Evolutionary conservation across 306 rosid species (phyloP).

Genomic region (Sphenostylis stenocarpa): DNA sequence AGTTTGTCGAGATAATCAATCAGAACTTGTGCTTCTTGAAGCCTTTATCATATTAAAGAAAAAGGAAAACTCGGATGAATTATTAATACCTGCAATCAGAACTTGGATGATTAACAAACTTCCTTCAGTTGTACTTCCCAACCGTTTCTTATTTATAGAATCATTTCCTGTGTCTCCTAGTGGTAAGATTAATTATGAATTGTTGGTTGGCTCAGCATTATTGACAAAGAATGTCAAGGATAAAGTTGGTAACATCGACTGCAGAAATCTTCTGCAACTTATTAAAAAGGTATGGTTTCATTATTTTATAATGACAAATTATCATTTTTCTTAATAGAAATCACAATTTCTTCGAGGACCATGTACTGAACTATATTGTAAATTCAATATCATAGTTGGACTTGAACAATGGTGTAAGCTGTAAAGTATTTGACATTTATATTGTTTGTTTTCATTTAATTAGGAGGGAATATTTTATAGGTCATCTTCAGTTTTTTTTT

Average conservation of each 20-base stretch:
- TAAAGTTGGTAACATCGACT: slow-evolving; percentile 40
- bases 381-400: slow-evolving; percentile 15
- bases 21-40: slow-evolving; percentile 48
- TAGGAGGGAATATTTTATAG: neutral
- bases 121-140: slow-evolving; percentile 64
- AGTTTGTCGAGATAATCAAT: slow-evolving; percentile 47
- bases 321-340: slow-evolving; percentile 6
- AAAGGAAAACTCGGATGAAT: slow-evolving; percentile 43
- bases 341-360: slow-evolving; percentile 14
- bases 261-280: slow-evolving; percentile 54
- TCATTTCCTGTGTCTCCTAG: slow-evolving; percentile 70
- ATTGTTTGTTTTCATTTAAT: neutral
- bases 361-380: slow-evolving; percentile 1
- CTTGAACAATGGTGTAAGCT: slow-evolving; percentile 1
- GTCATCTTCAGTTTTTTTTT: neutral
- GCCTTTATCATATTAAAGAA: slow-evolving; percentile 70
- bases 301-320: slow-evolving; percentile 2
- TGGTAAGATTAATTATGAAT: slow-evolving; percentile 80
- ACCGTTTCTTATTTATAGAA: slow-evolving; percentile 47
- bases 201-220: slow-evolving; percentile 46
- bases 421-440: neutral
- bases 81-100: slow-evolving; percentile 53
- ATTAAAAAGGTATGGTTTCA: slow-evolving; percentile 59
- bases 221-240: slow-evolving; percentile 38
- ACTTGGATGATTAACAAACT: slow-evolving; percentile 77